Conservation (phyloP, 2,329 filamentous ascomycete species). For the Emergomyces africanus region DNA sequence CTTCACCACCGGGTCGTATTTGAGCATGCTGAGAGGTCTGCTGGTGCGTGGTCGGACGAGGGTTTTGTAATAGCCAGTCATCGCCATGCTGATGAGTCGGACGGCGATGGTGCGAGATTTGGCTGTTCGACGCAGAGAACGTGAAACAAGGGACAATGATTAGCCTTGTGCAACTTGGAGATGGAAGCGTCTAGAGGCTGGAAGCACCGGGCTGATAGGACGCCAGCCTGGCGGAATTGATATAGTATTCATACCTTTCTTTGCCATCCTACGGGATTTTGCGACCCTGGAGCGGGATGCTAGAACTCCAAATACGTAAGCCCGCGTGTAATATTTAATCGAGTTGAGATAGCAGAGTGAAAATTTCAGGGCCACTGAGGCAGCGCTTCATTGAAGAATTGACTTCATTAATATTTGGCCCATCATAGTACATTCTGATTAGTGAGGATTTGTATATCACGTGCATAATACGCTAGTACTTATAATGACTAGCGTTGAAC, state of each 20-base stretch:
- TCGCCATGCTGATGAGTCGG: slow-evolving; percentile 93
- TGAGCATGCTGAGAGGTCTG: slow-evolving; percentile 87
- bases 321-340: neutral
- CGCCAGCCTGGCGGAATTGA: slow-evolving; percentile 2
- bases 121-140: slow-evolving; percentile 1
- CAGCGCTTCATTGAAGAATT: neutral
- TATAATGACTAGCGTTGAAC: neutral
- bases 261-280: slow-evolving; percentile 24
- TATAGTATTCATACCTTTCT: slow-evolving; percentile 30
- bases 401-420: neutral
- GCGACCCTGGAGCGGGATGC: neutral
- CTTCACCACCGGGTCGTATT: slow-evolving; percentile 96
- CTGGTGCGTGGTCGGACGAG: slow-evolving; percentile 69
- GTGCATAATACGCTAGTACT: neutral
- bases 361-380: neutral
- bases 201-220: neutral
- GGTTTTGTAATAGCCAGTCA: slow-evolving; percentile 96
- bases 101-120: slow-evolving; percentile 84
- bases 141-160: neutral
- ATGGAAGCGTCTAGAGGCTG: neutral
- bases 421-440: neutral
- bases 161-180: slow-evolving; percentile 1
- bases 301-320: neutral
- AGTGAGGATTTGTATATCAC: neutral
- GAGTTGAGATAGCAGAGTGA: neutral